Conservation (phyloP, 768 basidiomycete species). For the Kwoniella europaea region DNA sequence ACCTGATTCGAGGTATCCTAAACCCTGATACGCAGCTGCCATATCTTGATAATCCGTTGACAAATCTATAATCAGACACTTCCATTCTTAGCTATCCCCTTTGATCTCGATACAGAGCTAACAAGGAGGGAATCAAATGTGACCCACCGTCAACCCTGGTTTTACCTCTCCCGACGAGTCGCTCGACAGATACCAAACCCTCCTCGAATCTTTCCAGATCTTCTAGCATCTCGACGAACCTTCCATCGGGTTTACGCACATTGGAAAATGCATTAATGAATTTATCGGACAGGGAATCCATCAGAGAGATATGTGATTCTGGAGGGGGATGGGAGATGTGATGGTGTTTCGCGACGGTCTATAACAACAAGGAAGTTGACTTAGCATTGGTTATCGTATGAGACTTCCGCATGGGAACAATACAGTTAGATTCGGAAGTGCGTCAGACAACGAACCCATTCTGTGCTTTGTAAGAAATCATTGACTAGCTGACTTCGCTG, state of each 20-base stretch:
- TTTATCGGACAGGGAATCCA: conserved; percentile 95
- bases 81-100: conserved; percentile 2
- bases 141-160: conserved; percentile 80
- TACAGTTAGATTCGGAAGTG: too few relatives aligned
- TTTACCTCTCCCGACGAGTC: conserved; percentile 77
- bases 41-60: conserved; percentile 96
- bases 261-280: conserved; percentile 93
- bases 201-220: conserved; percentile 95
- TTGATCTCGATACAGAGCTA: neutral
- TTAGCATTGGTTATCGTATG: too few relatives aligned
- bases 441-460: conserved; percentile 76
- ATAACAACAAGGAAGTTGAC: too few relatives aligned
- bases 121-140: neutral
- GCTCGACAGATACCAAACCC: conserved; percentile 78
- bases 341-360: conserved; percentile 98
- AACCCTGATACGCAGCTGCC: conserved; percentile 91
- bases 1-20: conserved; percentile 96
- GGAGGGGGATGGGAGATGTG: conserved; percentile 89
- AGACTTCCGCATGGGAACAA: too few relatives aligned
- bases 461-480: conserved; percentile 93
- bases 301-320: conserved; percentile 64
- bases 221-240: conserved; percentile 90
- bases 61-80: conserved; percentile 70
- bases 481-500: conserved; percentile 88
- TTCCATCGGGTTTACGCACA: conserved; percentile 94